A percentile compares a stretch with the other conserved stretches of the same genome.
phyloP scores from a whole-genome alignment of 371 early-diverging fungal species.

The Dinochytrium kinnereticum region DNA sequence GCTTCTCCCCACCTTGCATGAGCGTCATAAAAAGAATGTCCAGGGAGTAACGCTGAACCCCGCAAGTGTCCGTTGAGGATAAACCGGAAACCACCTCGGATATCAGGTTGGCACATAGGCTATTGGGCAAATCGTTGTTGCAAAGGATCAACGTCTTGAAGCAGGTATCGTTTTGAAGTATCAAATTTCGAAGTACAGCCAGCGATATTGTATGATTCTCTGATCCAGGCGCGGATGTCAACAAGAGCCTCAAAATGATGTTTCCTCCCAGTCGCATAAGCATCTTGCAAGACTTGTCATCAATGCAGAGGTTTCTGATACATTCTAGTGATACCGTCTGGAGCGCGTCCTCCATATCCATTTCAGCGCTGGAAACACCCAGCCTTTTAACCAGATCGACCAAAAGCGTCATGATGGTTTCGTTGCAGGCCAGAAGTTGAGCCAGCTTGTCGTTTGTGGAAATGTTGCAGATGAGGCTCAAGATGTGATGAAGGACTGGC shows the following conservation, averaged over 20 bases:
- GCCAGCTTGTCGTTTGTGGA: slow-evolving; percentile 33
- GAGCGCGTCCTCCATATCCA: background rate
- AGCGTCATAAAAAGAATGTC: slow-evolving; percentile 32
- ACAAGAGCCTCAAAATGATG: slow-evolving; percentile 26
- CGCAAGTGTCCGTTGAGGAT: slow-evolving; percentile 10
- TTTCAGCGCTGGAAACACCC: background rate
- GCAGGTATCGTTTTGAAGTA: slow-evolving; percentile 31
- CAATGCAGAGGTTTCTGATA: slow-evolving; percentile 46
- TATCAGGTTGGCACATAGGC: slow-evolving; percentile 24
- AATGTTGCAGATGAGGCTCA: slow-evolving; percentile 37
- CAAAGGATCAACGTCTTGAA: slow-evolving; percentile 8
- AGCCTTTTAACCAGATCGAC: background rate
- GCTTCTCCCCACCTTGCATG: background rate
- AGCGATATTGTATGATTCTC: slow-evolving; percentile 4
- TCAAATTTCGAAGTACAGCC: slow-evolving; percentile 35
- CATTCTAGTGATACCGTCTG: slow-evolving; percentile 15
- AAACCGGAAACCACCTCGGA: slow-evolving; percentile 37
- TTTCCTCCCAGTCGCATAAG: slow-evolving; percentile 22
- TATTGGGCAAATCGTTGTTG: background rate
- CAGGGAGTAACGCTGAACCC: slow-evolving; percentile 31
- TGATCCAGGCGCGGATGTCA: slow-evolving; percentile 7
- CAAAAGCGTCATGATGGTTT: background rate
- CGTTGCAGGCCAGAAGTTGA: slow-evolving; percentile 24
- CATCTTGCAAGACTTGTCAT: slow-evolving; percentile 32
- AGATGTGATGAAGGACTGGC: slow-evolving; percentile 8